Base-by-base conservation (phyloP, 2,329 filamentous ascomycete species). In the Claviceps spartinae region DNA sequence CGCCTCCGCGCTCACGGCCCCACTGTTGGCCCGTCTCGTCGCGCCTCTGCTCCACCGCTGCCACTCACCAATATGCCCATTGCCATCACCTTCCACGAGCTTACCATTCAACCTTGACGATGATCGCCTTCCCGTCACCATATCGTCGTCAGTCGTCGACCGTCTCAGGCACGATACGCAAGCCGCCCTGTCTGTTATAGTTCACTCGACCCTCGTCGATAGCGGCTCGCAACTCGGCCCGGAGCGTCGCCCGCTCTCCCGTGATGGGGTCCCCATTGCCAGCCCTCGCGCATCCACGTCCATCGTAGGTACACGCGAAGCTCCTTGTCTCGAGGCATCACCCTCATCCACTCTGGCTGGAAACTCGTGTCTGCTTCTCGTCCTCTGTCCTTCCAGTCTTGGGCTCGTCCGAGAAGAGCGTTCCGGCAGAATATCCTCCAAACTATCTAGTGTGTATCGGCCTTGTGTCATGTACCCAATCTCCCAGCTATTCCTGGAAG, bases 371-470 rank as follows among this genome's bases (percentile, higher is more conserved):
- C 71, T 49, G 66, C 54, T 61, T 69, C 57, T 60, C 69, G 57
- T 58, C 77, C 63, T 60, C 67, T 71, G 1, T 85, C 85, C 60
- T 81, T 82, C 78, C 83, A 88, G 56, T 83, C 79, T 9, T 68
- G 64, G 1, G 83, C 80, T 18, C 82, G 66, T 0, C 81, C 83
- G 7, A 89, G 77, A 24, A 95, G 66, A 36, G 76, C 73, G 63
- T 96, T 90, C 1, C 90, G 80, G 64, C 88, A 95, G 66, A 96
- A 96, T 56, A 96, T 95, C 3, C 90, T 81, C 86, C 88, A 96
- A 62, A 85, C 86, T 90, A 66, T 96, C 90, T 48, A 91, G 72
- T 0, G 88, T 86, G 65, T 96, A 96, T 1, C 81, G 75, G 16
- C 89, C 87, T 51, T 87, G 82, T 0, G 88, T 89, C 53, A 96